phyloP scores from a whole-genome alignment of 192 early-diverging fungal species.

The Backusella macrospora region DNA sequence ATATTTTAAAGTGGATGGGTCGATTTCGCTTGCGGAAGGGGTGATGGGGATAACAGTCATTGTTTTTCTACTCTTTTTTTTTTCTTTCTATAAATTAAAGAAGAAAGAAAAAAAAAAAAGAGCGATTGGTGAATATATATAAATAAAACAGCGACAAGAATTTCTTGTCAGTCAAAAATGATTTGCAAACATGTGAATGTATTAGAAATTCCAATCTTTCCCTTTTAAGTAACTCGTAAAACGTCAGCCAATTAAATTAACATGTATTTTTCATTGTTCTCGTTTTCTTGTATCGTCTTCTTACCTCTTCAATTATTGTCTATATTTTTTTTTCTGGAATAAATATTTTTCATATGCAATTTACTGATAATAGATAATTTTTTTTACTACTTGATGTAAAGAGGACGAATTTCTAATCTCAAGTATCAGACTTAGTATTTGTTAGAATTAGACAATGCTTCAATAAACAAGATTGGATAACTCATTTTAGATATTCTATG shows the following conservation, averaged over 20 bases:
- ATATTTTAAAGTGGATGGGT: background rate
- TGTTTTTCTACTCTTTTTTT: background rate
- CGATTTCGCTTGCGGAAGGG: background rate
- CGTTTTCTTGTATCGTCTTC: slow-evolving; percentile 2
- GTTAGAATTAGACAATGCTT: too few relatives aligned
- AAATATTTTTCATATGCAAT: background rate
- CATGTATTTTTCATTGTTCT: background rate
- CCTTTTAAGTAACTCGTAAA: background rate
- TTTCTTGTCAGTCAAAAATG: slow-evolving; percentile 6
- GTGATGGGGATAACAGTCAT: background rate
- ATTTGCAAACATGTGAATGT: slow-evolving; percentile 1
- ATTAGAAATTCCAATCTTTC: slow-evolving; percentile 2
- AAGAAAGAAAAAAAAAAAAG: background rate
- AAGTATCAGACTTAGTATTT: too few relatives aligned
- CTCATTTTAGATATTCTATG: too few relatives aligned
- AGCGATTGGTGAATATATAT: slow-evolving; percentile 4
- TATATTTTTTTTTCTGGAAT: slow-evolving; percentile 1
- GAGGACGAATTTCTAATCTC: too few relatives aligned
- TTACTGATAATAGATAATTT: too few relatives aligned
- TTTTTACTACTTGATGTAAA: too few relatives aligned
- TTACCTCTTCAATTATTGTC: background rate
- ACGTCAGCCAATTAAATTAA: background rate
- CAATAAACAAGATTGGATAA: too few relatives aligned
- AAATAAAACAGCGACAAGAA: slow-evolving; percentile 11
- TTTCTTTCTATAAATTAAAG: background rate